These are phyloP conservation scores for Plectosphaerella plurivora DNA, from an alignment of 2,329 filamentous ascomycete genomes.

Conservation along the genomic window DNA sequence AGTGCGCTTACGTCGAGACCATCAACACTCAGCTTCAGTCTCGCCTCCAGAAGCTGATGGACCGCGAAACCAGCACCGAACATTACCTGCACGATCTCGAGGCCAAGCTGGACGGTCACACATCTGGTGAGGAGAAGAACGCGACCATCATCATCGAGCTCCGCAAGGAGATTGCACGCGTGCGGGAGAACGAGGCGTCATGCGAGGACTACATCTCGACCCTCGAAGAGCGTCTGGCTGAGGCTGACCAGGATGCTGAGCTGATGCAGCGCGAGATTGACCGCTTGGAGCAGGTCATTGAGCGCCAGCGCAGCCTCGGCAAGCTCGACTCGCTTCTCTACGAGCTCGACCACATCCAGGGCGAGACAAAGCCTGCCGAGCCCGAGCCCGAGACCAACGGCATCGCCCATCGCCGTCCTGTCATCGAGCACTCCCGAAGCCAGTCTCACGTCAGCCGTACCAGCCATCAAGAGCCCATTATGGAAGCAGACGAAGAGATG, in stretches of 20 bases:
- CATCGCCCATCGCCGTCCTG: conserved; percentile 36
- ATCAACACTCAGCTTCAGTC: conserved; percentile 86
- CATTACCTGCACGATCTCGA: conserved; percentile 91
- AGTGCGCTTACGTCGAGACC: conserved; percentile 87
- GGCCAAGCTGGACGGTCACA: conserved; percentile 82
- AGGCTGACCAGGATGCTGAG: conserved; percentile 93
- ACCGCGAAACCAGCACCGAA: conserved; percentile 88
- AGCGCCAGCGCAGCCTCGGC: conserved; percentile 89
- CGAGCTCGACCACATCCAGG: conserved; percentile 77
- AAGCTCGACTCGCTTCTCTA: conserved; percentile 90
- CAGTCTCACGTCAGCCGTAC: conserved; percentile 50
- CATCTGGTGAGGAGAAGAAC: conserved; percentile 89
- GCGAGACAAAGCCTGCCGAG: conserved; percentile 44
- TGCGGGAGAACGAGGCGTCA: conserved; percentile 83
- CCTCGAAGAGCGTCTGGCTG: conserved; percentile 88
- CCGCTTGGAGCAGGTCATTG: conserved; percentile 87
- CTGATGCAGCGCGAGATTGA: conserved; percentile 97
- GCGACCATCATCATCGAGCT: conserved; percentile 79
- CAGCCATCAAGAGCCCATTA: conserved; percentile 50
- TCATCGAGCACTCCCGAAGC: conserved; percentile 48
- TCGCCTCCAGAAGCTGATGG: conserved; percentile 86
- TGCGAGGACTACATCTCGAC: conserved; percentile 98
- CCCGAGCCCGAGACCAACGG: conserved; percentile 32
- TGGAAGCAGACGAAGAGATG: conserved; percentile 44
- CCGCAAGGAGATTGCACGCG: conserved; percentile 82